phyloP scores from a whole-genome alignment of 83 land plant species.

The Diphasiastrum complanatum region DNA sequence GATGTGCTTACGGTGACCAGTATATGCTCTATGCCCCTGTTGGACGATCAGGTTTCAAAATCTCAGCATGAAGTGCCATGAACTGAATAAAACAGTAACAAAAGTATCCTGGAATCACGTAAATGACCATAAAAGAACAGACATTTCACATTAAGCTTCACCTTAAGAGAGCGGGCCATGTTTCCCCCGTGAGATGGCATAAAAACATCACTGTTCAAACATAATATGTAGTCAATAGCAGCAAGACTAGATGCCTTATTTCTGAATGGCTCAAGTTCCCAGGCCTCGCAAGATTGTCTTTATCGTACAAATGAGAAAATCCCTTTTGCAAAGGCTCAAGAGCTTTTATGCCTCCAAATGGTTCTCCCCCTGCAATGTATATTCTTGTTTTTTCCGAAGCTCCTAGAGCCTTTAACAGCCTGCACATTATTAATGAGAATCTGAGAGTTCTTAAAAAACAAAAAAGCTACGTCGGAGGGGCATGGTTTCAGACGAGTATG shows the following conservation, averaged over 20 bases:
- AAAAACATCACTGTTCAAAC: constrained; percentile 72
- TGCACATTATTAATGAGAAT: no score
- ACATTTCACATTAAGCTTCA: constrained; percentile 10
- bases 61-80: no score
- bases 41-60: constrained; percentile 18
- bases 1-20: constrained; percentile 78
- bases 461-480: no score
- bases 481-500: no score
- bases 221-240: constrained; percentile 73
- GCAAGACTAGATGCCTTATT: constrained; percentile 69
- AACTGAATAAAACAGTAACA: background rate
- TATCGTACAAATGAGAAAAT: constrained; percentile 71
- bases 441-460: no score
- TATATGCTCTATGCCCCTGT: constrained; percentile 83
- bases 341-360: constrained; percentile 60
- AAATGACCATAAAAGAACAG: no score
- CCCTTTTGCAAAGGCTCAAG: constrained; percentile 49
- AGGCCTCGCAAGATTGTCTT: constrained; percentile 53
- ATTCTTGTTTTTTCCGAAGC: constrained; percentile 55
- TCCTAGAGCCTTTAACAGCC: constrained; percentile 67
- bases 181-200: constrained; percentile 98
- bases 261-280: constrained; percentile 61
- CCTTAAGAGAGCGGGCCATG: constrained; percentile 80
- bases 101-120: no score
- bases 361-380: constrained; percentile 79